phyloP scores from a whole-genome alignment of 2,329 filamentous ascomycete species.

The Fusarium sp. region DNA sequence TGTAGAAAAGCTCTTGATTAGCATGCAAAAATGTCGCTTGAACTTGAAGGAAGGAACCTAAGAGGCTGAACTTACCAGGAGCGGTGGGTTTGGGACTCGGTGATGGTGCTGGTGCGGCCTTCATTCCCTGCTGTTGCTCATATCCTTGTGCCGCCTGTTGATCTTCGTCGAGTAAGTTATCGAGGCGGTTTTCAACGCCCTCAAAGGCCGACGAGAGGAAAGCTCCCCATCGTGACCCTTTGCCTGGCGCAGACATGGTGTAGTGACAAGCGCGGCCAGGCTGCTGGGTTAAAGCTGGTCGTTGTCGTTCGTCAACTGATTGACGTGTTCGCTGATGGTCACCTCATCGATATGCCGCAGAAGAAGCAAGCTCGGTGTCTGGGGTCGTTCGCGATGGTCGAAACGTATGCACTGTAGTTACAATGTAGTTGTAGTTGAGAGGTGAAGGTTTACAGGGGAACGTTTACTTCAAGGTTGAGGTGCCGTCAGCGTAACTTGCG shows the following conservation, averaged over 20 bases:
- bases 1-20: conserved; percentile 15
- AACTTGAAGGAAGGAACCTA: not conserved
- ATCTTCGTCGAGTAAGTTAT: conserved; percentile 88
- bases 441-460: conserved; percentile 9
- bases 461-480: conserved; percentile 26
- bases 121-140: conserved; percentile 39
- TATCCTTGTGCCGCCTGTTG: conserved; percentile 31
- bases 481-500: conserved; percentile 32
- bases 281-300: conserved; percentile 14
- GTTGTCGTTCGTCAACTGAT: conserved; percentile 33
- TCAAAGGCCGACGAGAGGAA: conserved; percentile 92
- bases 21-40: not conserved
- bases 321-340: conserved; percentile 33
- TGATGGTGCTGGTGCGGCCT: conserved; percentile 44
- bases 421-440: not conserved
- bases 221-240: conserved; percentile 75
- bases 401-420: not conserved
- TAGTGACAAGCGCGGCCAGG: conserved; percentile 43
- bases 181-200: conserved; percentile 91
- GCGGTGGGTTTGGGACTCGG: conserved; percentile 41
- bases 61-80: conserved; percentile 4
- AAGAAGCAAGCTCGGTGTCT: not conserved
- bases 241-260: conserved; percentile 61
- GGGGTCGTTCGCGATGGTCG: not conserved
- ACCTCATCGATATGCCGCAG: conserved; percentile 31